These are phyloP conservation scores for Euphorbia schlechtendalii DNA, from an alignment of 441 rosid genomes.

Conservation along the genomic window DNA sequence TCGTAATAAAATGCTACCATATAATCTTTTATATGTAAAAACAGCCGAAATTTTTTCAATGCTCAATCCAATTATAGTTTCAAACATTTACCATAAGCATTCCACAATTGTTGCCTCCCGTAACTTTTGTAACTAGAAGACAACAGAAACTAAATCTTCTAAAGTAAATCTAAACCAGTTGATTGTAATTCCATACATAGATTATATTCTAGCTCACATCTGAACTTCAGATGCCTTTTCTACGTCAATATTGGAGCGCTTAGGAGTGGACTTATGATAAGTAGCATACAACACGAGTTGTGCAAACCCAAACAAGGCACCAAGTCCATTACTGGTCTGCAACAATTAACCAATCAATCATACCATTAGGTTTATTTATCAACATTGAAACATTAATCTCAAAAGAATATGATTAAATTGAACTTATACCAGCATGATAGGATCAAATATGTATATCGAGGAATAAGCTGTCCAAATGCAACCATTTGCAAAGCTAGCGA, in stretches of 20 bases:
- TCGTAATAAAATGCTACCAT: too few species aligned
- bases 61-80: not conserved
- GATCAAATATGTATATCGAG: slow-evolving; percentile 42
- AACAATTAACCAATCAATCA: not conserved
- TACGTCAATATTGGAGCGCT: not conserved
- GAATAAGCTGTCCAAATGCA: slow-evolving; percentile 50
- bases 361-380: not conserved
- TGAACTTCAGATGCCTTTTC: slow-evolving; percentile 42
- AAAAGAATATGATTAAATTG: not conserved
- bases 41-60: not conserved
- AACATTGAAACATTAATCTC: not conserved
- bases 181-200: not conserved
- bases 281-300: slow-evolving; percentile 36
- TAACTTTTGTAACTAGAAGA: not conserved
- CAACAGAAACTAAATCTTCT: not conserved
- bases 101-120: not conserved
- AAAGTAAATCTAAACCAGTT: not conserved
- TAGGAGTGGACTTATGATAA: slow-evolving; percentile 32
- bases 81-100: too few species aligned
- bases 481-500: slow-evolving; percentile 46
- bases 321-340: slow-evolving; percentile 59
- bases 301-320: slow-evolving; percentile 27
- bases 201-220: slow-evolving; percentile 17
- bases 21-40: not conserved
- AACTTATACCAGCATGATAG: slow-evolving; percentile 48